Conservation (phyloP, 1,139 yeast species). For the Candida dubliniensis region DNA sequence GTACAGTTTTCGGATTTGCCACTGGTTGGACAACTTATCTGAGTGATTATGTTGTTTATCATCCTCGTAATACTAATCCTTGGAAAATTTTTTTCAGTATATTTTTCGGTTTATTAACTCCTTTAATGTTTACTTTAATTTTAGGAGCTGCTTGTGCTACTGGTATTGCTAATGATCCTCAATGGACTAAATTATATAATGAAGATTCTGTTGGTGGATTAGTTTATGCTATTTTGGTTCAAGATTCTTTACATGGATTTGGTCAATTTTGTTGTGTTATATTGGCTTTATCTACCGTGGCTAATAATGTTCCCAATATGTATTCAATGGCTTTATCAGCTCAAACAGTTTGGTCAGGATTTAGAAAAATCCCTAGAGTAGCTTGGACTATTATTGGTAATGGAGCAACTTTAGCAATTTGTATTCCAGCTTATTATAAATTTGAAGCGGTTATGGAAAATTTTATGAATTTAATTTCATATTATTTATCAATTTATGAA, state of each 20-base stretch:
- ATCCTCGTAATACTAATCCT: constrained; percentile 60
- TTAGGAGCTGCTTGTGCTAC: constrained; percentile 88
- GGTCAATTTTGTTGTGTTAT: constrained; percentile 89
- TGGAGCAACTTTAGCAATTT: constrained; percentile 74
- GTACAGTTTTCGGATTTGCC: constrained; percentile 84
- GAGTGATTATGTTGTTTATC: constrained; percentile 89
- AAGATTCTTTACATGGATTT: constrained; percentile 79
- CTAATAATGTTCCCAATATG: constrained; percentile 91
- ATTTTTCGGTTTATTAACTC: constrained; percentile 60
- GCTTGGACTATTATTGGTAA: constrained; percentile 80
- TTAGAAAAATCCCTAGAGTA: constrained; percentile 74
- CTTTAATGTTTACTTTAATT: constrained; percentile 71
- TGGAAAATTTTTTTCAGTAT: constrained; percentile 63
- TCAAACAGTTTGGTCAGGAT: constrained; percentile 76
- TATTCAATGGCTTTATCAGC: constrained; percentile 85
- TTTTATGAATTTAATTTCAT: constrained; percentile 88
- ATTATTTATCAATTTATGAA: constrained; percentile 85
- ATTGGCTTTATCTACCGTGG: constrained; percentile 78
- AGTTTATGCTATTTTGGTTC: constrained; percentile 72
- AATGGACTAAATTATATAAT: constrained; percentile 54
- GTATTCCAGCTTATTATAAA: constrained; percentile 81
- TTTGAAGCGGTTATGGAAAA: constrained; percentile 73
- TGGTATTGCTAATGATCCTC: constrained; percentile 48
- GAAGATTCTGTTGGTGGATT: constrained; percentile 76
- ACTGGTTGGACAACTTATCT: constrained; percentile 96